phyloP scores from a whole-genome alignment of 2,329 filamentous ascomycete genomes.

The Macroventuria anomochaeta region DNA sequence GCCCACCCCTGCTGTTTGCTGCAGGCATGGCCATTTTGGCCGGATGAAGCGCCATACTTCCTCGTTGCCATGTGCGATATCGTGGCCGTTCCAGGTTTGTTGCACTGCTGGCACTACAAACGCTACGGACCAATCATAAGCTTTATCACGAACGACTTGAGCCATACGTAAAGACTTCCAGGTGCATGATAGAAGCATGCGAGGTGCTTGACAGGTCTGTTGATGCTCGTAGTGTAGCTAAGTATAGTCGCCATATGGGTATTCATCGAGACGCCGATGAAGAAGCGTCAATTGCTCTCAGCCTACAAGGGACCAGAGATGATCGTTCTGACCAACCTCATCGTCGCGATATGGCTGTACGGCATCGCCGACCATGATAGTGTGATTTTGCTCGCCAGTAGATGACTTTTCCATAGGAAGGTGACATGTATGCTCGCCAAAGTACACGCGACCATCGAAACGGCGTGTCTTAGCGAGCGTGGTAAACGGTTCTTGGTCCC shows the following conservation, averaged over 20 bases:
- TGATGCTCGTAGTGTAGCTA: slow-evolving; percentile 6
- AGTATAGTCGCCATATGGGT: slow-evolving; percentile 4
- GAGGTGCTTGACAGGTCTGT: slow-evolving; percentile 17
- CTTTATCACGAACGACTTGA: slow-evolving; percentile 28
- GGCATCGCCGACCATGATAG: slow-evolving; percentile 48
- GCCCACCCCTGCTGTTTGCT: slow-evolving; percentile 41
- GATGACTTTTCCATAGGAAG: slow-evolving; percentile 34
- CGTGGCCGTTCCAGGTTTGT: slow-evolving; percentile 30
- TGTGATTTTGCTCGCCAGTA: slow-evolving; percentile 43
- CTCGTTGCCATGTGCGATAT: slow-evolving; percentile 25
- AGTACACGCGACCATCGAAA: slow-evolving; percentile 83
- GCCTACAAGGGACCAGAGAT: slow-evolving; percentile 34
- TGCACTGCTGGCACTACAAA: slow-evolving; percentile 23
- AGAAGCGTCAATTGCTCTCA: slow-evolving; percentile 18
- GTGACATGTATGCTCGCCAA: slow-evolving; percentile 76
- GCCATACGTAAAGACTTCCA: slow-evolving; percentile 38
- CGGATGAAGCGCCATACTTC: slow-evolving; percentile 33
- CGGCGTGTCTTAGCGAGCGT: slow-evolving; percentile 87
- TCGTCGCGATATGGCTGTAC: slow-evolving; percentile 42
- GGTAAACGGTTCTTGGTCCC: slow-evolving; percentile 83
- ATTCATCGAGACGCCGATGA: slow-evolving; percentile 4
- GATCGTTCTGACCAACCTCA: slow-evolving; percentile 33
- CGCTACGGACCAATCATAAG: slow-evolving; percentile 32
- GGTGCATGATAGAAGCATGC: slow-evolving; percentile 21
- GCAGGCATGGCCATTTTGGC: slow-evolving; percentile 25